Base-by-base conservation (phyloP, 306 rosid genomes). In the Dryas alaskensis region DNA sequence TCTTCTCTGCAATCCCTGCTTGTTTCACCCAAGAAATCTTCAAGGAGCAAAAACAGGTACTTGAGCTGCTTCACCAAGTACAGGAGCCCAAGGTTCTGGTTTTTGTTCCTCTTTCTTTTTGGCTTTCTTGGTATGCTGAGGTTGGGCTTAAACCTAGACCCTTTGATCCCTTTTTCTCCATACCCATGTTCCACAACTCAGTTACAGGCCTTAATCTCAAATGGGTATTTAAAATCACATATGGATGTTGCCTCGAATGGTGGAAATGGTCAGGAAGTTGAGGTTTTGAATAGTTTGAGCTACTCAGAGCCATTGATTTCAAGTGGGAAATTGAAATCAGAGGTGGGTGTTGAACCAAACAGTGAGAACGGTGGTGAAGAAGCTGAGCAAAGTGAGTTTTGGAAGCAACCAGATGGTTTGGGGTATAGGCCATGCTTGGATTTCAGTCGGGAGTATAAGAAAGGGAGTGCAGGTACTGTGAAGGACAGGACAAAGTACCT, bases 391-490 rank as follows among this genome's bases (percentile, higher is more conserved):
- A 63, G 74, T 65, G 91, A 76, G 86, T 94, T 94, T 55, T 94
- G 99, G 99, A 84, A 82, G 82, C 92, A 94, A 52, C 96, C 96
- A 1, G 83, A 92, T 84, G 96, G 96, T 40, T 83, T 92, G 84
- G 96, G 99, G 12, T 94, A 94, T 60, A 83, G 59, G 42, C 91
- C 99, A 13, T 94, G 98, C 58, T 81, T 92, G 84, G 80, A 50
- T 74, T 92, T 88, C 62, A 89, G 81, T 42, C 45, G 74, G 37
- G 98, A 86, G 60, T 94, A 92, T 57, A 80, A 76, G 43, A 87
- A 72, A 74, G 76, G 70, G 16, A 94, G 86, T 78, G 79, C 65
- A 12, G 85, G 80, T 70, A 45, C 84, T 70, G 71, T 94, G 5
- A 83, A 49, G 59, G 77, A 86, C 37, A 87, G 92, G 80, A 88